Evolutionary conservation across 805 yeast species (phyloP).

Genomic region (Nakazawaea laoshanensis): DNA sequence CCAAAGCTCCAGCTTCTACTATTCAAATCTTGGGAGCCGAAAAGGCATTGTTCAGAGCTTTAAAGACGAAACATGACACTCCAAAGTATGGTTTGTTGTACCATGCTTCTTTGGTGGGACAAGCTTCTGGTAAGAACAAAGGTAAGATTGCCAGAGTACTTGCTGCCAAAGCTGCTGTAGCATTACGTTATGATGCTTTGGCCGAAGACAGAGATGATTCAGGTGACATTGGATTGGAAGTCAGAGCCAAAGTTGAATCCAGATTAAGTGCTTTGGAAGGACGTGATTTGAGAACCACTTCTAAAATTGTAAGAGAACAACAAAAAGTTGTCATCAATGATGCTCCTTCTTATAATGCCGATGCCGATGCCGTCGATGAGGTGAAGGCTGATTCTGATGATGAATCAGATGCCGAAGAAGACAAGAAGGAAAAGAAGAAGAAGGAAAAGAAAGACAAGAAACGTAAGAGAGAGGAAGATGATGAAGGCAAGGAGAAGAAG

Average conservation of each 20-base stretch:
- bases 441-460: constrained; percentile 14
- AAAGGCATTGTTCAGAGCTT: constrained; percentile 97
- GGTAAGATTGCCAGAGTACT: constrained; percentile 98
- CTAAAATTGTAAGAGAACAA: constrained; percentile 73
- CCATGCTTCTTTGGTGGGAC: constrained; percentile 96
- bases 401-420: constrained; percentile 8
- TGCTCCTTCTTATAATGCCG: constrained; percentile 86
- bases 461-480: constrained; percentile 17
- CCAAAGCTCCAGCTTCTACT: constrained; percentile 98
- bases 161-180: constrained; percentile 97
- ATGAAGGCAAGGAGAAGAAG: constrained; percentile 18
- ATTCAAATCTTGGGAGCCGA: constrained; percentile 98
- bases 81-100: constrained; percentile 97
- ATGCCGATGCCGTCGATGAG: constrained; percentile 69
- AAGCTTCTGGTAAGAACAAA: constrained; percentile 96
- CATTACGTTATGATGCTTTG: constrained; percentile 91
- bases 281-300: constrained; percentile 86
- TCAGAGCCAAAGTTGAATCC: constrained; percentile 88
- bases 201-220: constrained; percentile 96
- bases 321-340: constrained; percentile 82
- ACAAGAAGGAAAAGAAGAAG: constrained; percentile 17
- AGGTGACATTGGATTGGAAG: constrained; percentile 87
- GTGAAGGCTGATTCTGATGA: constrained; percentile 16
- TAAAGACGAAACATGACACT: constrained; percentile 96
- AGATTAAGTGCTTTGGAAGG: constrained; percentile 95